phyloP scores from a whole-genome alignment of 805 yeast species.

The Candida multigemmis region DNA sequence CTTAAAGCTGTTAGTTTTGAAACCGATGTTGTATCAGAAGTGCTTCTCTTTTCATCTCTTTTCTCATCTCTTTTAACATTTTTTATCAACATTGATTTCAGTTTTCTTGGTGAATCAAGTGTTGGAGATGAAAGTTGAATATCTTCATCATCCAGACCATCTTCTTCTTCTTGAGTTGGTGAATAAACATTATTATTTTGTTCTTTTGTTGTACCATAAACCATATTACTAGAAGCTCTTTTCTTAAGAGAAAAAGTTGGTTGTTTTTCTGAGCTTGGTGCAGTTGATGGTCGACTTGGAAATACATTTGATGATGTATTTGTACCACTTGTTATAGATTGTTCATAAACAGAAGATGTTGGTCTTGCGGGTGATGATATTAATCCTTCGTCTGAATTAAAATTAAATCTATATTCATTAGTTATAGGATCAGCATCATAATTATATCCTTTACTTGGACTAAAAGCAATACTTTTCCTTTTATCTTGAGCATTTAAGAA shows the following conservation, averaged over 20 bases:
- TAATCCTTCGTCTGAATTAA: too few species aligned
- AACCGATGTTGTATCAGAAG: slow-evolving; percentile 21
- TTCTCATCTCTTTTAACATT: slow-evolving; percentile 3
- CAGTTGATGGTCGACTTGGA: neutral
- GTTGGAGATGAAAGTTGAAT: slow-evolving; percentile 17
- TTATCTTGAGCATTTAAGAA: too few species aligned
- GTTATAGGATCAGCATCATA: too few species aligned
- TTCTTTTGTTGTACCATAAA: slow-evolving; percentile 2
- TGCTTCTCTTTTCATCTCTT: slow-evolving; percentile 16
- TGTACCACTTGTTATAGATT: slow-evolving; percentile 8
- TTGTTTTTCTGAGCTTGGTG: neutral
- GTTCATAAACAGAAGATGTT: slow-evolving; percentile 44
- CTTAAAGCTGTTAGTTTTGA: slow-evolving; percentile 44
- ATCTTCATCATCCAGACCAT: slow-evolving; percentile 19
- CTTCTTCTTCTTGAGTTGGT: slow-evolving; percentile 4
- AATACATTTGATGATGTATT: too few species aligned
- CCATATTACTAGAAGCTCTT: slow-evolving; percentile 1
- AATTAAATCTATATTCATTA: too few species aligned
- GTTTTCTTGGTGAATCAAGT: slow-evolving; percentile 32
- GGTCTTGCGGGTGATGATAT: slow-evolving; percentile 36
- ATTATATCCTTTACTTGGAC: too few species aligned
- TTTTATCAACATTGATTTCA: slow-evolving; percentile 12
- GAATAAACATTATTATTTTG: slow-evolving; percentile 1
- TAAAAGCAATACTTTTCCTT: too few species aligned
- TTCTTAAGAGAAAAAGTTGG: too few species aligned